A percentile compares a stretch with the other conserved stretches of the same genome.
phyloP scores from a whole-genome alignment of 2,329 filamentous ascomycete species.

The Aspergillus terreus region DNA sequence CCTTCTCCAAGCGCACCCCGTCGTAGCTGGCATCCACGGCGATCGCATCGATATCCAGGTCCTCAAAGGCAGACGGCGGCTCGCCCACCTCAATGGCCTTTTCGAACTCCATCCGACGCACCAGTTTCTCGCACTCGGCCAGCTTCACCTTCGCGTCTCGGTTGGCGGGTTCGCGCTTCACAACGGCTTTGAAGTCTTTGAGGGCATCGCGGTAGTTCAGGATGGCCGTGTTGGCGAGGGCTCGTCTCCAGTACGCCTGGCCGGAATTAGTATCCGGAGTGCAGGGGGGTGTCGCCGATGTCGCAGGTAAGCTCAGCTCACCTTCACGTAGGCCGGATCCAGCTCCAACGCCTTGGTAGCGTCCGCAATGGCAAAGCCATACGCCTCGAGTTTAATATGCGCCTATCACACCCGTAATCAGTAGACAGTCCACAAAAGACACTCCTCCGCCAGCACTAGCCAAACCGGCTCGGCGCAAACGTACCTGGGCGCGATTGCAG shows the following conservation, averaged over 20 bases:
- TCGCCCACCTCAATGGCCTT: slow-evolving; percentile 92
- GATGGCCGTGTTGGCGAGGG: slow-evolving; percentile 86
- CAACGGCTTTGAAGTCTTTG: slow-evolving; percentile 86
- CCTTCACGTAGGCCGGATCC: slow-evolving; percentile 85
- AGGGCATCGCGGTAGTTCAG: slow-evolving; percentile 83
- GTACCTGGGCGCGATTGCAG: slow-evolving; percentile 90
- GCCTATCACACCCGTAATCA: slow-evolving; percentile 53
- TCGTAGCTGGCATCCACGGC: slow-evolving; percentile 80
- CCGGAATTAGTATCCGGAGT: slow-evolving; percentile 3
- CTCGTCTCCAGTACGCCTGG: slow-evolving; percentile 90
- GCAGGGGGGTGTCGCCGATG: no score
- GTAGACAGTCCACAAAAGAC: neutral
- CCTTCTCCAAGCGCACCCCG: slow-evolving; percentile 67
- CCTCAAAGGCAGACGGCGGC: slow-evolving; percentile 86
- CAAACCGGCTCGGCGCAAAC: slow-evolving; percentile 18
- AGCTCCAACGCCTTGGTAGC: slow-evolving; percentile 88
- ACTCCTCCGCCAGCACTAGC: neutral
- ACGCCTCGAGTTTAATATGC: slow-evolving; percentile 92
- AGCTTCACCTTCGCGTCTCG: slow-evolving; percentile 88
- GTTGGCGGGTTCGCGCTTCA: slow-evolving; percentile 80
- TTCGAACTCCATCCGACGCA: slow-evolving; percentile 87
- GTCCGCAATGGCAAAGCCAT: slow-evolving; percentile 87
- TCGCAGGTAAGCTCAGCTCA: slow-evolving; percentile 32
- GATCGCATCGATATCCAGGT: slow-evolving; percentile 83
- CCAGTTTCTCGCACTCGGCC: slow-evolving; percentile 89